These are phyloP conservation scores for Pestalotiopsis fici DNA, from an alignment of 2,329 filamentous ascomycete species.

Conservation along the genomic window DNA sequence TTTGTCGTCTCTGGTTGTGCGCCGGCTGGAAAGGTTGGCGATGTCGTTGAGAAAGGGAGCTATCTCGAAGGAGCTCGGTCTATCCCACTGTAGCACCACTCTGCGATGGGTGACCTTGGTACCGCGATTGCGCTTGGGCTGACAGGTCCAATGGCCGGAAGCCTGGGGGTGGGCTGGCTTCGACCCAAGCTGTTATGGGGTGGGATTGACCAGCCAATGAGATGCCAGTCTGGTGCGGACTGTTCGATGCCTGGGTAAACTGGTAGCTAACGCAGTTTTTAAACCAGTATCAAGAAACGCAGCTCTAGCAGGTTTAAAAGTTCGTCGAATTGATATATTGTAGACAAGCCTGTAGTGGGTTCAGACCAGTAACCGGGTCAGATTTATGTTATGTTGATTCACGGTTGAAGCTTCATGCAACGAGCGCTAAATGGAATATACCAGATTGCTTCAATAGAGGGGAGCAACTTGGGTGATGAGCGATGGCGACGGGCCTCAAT, in stretches of 20 bases:
- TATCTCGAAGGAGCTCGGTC: neutral
- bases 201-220: neutral
- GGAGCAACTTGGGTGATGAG: too few relatives aligned
- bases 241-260: neutral
- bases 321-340: too few relatives aligned
- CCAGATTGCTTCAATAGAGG: too few relatives aligned
- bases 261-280: neutral
- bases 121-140: neutral
- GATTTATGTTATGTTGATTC: too few relatives aligned
- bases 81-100: neutral
- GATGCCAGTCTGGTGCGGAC: neutral
- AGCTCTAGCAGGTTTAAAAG: neutral
- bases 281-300: neutral
- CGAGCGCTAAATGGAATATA: too few relatives aligned
- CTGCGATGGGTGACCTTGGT: neutral
- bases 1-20: neutral
- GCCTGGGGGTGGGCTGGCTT: neutral
- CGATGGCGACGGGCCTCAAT: too few relatives aligned
- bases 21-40: neutral
- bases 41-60: neutral
- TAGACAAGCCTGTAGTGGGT: too few relatives aligned
- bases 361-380: too few relatives aligned
- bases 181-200: neutral
- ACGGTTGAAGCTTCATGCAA: too few relatives aligned
- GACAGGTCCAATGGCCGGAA: neutral